Base-by-base conservation (phyloP, 1,284 basidiomycete genomes). In the Apiotrichum montevideense region DNA sequence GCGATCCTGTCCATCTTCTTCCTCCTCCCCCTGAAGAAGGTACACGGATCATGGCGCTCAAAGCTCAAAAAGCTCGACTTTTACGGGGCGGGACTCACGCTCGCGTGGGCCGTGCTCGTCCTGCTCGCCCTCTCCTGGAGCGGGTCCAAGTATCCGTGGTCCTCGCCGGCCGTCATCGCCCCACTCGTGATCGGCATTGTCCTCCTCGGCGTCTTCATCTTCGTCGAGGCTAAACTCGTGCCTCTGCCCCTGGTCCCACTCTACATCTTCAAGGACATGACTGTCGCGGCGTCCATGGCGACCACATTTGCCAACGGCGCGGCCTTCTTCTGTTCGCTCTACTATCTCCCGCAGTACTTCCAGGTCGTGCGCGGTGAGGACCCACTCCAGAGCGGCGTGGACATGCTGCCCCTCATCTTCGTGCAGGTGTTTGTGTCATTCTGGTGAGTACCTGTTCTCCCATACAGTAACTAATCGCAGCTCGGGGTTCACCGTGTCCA, bases 121-220 rank as follows among this genome's bases (percentile, higher is more conserved):
- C 79, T 87, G 46, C 75, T 88, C 4, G 84, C 85, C 1, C 78
- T 88, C 21, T 86, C 86, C 43, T 88, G 86, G 87, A 85, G 84
- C 40, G 85, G 85, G 2, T 79, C 84, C 0, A 82, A 82, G 0
- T 86, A 85, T 61, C 80, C 84, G 3, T 86, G 85, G 85, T 76
- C 70, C 9, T 86, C 85, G 1, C 79, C 83, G 0, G 74, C 81
- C 0, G 83, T 87, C 14, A 71, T 87, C 32, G 84, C 79, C 1
- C 81, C 84, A 0, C 73, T 88, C 1, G 72, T 81, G 40, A 79
- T 82, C 0, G 85, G 86, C 0, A 64, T 82, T 32, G 57, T 81
- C 3, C 78, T 85, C 1, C 72, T 83, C 6, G 69, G 66, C 0
- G 54, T 86, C 2, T 89, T 89, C 70, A 82, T 85, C 57, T 45